Evolutionary conservation across 805 yeast genomes (phyloP).

Genomic region (Pichia californica): DNA sequence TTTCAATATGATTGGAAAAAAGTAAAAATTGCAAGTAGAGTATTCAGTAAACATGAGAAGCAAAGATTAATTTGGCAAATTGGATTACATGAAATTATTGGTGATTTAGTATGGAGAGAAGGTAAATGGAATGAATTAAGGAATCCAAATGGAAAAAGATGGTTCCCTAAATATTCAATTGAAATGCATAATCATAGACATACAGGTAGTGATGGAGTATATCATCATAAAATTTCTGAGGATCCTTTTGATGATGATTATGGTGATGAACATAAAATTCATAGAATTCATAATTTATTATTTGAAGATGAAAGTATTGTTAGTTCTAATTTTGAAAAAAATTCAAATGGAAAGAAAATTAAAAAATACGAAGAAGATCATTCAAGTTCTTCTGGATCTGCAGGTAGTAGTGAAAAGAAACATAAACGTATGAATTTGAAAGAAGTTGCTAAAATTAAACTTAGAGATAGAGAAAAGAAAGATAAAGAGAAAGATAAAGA

Average conservation of each 20-base stretch:
- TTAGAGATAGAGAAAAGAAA: too few relatives aligned
- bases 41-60: constrained; percentile 44
- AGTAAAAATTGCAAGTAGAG: constrained; percentile 59
- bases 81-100: constrained; percentile 49
- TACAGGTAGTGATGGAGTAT: not conserved
- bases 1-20: constrained; percentile 10
- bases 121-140: constrained; percentile 47
- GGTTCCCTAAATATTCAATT: constrained; percentile 33
- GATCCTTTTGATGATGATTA: too few relatives aligned
- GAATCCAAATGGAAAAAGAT: constrained; percentile 38
- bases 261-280: not conserved
- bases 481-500: not conserved
- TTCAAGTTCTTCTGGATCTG: not conserved
- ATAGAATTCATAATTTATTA: constrained; percentile 4
- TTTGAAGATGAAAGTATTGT: constrained; percentile 4
- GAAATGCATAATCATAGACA: not conserved
- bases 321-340: not conserved
- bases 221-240: not conserved
- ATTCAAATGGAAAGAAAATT: constrained; percentile 8
- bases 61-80: constrained; percentile 56
- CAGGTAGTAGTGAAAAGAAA: not conserved
- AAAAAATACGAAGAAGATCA: not conserved
- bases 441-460: not conserved
- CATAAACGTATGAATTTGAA: not conserved
- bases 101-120: constrained; percentile 55